Evolutionary conservation across 2,329 filamentous ascomycete species (phyloP), one percentile per base, ranked within the genome.

Genomic region (Magnaporthiopsis rhizophila): DNA sequence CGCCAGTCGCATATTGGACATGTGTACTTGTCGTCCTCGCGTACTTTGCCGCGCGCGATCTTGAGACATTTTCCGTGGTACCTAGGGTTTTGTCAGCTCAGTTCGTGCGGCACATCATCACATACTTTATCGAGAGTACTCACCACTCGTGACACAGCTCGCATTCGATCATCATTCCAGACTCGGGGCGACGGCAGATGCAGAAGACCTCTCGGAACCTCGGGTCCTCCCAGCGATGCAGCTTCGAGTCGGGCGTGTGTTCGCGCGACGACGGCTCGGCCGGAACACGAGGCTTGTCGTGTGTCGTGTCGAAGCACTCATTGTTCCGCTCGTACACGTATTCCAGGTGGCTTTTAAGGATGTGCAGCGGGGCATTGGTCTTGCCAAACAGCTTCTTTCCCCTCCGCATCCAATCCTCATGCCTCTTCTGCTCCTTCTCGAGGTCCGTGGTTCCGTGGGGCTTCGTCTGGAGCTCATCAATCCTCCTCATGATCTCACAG

Each of bases 131-230:
- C 26, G 65, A 56, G 4, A 34, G 8, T 26, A 80, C 87, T 80
- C 75, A 93, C 95, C 95, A 99, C 79, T 99, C 95, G 72, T 97
- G 94, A 76, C 95, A 99, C 56, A 97, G 82, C 74, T 98, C 95
- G 74, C 95, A 99, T 77, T 99, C 95, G 71, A 99, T 98, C 95
- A 99, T 99, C 89, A 98, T 96, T 62, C 95, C 95, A 53, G 94
- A 92, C 76, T 99, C 95, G 8, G 92, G 86, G 67, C 89, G 91
- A 66, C 95, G 87, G 77, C 95, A 99, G 69, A 99, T 97, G 76
- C 95, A 99, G 75, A 98, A 99, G 0, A 98, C 94, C 73, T 98
- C 93, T 50, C 85, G 77, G 64, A 83, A 83, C 38, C 78, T 87
- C 73, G 80, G 84, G 70, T 89, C 83, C 70, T 89, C 81, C 83